A percentile compares a stretch with the other conserved stretches of the same genome.
These are phyloP conservation scores for Tuber calosporum DNA, from an alignment of 495 filamentous ascomycete species.

Conservation along the genomic window DNA sequence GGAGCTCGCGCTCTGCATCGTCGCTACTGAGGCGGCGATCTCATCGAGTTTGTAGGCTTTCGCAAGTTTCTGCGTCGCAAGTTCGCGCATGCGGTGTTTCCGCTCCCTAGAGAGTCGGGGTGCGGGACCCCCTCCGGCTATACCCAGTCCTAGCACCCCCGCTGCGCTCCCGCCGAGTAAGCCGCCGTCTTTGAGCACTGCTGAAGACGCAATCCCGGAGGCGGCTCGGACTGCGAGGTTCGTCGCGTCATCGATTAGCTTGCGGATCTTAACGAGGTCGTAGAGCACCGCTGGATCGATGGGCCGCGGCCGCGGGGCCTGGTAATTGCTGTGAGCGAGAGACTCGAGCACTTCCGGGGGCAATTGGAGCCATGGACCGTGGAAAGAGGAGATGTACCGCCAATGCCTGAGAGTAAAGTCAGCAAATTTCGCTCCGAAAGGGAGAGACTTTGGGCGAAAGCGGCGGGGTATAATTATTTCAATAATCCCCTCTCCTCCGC, in stretches of 20 bases:
- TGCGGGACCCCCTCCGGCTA: slow-evolving; percentile 50
- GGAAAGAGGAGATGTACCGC: slow-evolving; percentile 75
- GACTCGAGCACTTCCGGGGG: slow-evolving; percentile 72
- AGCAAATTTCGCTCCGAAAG: slow-evolving; percentile 17
- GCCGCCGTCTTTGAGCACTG: slow-evolving; percentile 40
- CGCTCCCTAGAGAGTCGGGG: slow-evolving; percentile 65
- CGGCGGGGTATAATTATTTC: slow-evolving; percentile 2
- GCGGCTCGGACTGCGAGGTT: slow-evolving; percentile 68
- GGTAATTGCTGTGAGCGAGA: slow-evolving; percentile 70
- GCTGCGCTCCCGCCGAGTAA: slow-evolving; percentile 54
- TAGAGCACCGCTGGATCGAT: slow-evolving; percentile 77
- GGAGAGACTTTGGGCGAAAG: slow-evolving; percentile 4
- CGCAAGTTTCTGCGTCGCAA: slow-evolving; percentile 66
- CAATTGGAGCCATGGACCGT: slow-evolving; percentile 79
- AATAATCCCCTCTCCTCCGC: slow-evolving; percentile 1
- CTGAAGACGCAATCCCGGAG: slow-evolving; percentile 58
- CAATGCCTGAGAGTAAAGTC: slow-evolving; percentile 54
- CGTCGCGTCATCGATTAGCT: slow-evolving; percentile 67
- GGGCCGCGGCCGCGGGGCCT: slow-evolving; percentile 62
- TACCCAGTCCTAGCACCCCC: slow-evolving; percentile 56
- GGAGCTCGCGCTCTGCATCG: slow-evolving; percentile 72
- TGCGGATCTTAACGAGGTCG: slow-evolving; percentile 71
- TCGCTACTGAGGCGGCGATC: slow-evolving; percentile 71
- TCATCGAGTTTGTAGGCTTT: slow-evolving; percentile 71
- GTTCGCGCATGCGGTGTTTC: slow-evolving; percentile 66